Evolutionary conservation across 176 grass and related monocot genomes (phyloP), one percentile per base, ranked within the genome.

Genomic region (Carex parvula): DNA sequence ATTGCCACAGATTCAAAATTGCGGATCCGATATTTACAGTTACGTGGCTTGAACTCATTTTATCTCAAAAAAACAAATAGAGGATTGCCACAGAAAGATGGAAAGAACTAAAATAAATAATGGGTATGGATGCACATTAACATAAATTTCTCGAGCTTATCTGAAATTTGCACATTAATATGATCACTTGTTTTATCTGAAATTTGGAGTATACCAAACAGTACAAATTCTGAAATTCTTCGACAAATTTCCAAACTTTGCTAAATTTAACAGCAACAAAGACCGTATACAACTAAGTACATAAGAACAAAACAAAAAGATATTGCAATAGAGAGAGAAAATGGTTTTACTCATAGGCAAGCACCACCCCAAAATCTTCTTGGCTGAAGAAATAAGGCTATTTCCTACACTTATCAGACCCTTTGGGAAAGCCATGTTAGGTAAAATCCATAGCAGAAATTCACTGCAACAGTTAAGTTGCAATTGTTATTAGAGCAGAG

Each of bases 361-460:
- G 70, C 70, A 50, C 70, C n/a, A 48, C 3, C 39, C 42, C 8
- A 50, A 46, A 13, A 73, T 73, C 18, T 50, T 50, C 70, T 73
- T 73, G n/a, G 39, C n/a, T 50, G 42, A 48, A 73, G 70, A 46
- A 73, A 73, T 5, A 72, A 72, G 39, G 8, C 50, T 48, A 3
- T 72, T 50, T 72, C 69, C 69, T 44, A 18, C 69, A 48, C 41
- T 21, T 21, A 48, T 48, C 8, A 73, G 3, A 8, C 42, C 18
- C 42, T 50, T 73, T 73, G 70, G 70, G 70, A 73, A 50, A 50
- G 8, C 69, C 69, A 72, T 72, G 69, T 8, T 13, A 12, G 70
- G 39, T 73, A 73, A 50, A 46, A 73, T 52, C 41, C 70, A 73
- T 41, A 52, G 42, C 39, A 73, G 37, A 46, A 73, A 48, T 73